Evolutionary conservation across 2,329 filamentous ascomycete genomes (phyloP).

Genomic region (Ophiostoma perfectum): DNA sequence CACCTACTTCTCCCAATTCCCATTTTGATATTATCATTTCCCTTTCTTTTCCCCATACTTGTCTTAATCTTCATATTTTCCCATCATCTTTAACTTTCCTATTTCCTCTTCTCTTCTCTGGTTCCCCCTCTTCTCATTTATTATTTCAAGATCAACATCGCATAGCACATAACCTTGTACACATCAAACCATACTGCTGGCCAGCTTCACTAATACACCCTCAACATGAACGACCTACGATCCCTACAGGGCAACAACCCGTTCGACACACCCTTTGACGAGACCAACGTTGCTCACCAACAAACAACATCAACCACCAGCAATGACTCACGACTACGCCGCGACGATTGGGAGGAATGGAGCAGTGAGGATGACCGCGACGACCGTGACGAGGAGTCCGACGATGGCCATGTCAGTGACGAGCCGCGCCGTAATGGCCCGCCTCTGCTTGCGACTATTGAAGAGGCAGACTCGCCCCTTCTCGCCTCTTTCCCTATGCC

Average conservation of each 20-base stretch:
- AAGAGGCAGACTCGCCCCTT: conserved; percentile 16
- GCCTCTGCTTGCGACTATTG: conserved; percentile 19
- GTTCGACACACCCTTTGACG: conserved; percentile 25
- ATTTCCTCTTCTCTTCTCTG: too few relatives aligned
- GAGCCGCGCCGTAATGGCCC: neutral
- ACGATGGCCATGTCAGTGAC: neutral
- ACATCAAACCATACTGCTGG: neutral
- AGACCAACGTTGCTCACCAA: neutral
- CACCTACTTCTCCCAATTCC: neutral
- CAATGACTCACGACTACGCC: neutral
- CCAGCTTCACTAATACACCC: neutral
- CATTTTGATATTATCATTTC: neutral
- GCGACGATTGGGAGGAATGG: conserved; percentile 1
- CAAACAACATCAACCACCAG: neutral
- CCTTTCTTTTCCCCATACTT: neutral
- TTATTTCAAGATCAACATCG: neutral
- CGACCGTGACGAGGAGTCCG: conserved; percentile 35
- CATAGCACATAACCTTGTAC: neutral
- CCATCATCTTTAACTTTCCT: too few relatives aligned
- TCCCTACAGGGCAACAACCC: conserved; percentile 25
- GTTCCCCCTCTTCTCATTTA: too few relatives aligned
- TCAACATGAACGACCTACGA: conserved; percentile 30
- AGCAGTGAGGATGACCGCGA: conserved; percentile 29
- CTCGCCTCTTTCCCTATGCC: neutral
- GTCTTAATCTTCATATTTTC: too few relatives aligned